Conservation (phyloP, 2,329 filamentous ascomycete species). For the Aphanocladium album region DNA sequence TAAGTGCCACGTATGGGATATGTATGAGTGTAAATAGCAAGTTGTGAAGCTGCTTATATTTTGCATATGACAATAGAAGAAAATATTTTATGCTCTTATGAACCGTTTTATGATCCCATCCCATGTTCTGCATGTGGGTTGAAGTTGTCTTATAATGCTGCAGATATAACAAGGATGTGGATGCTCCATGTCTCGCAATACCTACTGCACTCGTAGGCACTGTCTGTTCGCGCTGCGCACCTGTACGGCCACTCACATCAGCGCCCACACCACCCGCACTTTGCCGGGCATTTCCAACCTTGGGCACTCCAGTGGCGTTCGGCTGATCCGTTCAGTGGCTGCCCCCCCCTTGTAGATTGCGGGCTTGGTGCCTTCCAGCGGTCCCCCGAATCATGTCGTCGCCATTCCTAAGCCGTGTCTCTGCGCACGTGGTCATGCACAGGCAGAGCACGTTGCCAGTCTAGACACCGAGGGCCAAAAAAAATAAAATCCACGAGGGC, state of each 20-base stretch:
- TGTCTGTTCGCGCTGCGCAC: too few species aligned
- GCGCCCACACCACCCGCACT: too few species aligned
- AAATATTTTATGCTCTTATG: background rate
- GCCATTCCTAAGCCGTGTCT: slow-evolving; percentile 9
- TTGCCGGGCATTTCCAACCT: too few species aligned
- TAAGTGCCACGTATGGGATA: background rate
- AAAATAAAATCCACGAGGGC: too few species aligned
- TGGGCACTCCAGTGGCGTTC: background rate
- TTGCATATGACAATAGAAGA: background rate
- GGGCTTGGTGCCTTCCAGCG: background rate
- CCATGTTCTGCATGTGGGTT: too few species aligned
- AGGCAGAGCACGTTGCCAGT: background rate
- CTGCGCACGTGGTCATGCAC: background rate
- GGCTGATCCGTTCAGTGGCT: slow-evolving; percentile 7
- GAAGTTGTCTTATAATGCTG: too few species aligned
- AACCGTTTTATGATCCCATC: background rate
- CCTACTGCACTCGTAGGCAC: too few species aligned
- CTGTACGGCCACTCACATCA: too few species aligned
- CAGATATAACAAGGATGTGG: too few species aligned
- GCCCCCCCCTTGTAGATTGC: background rate
- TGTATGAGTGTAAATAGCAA: background rate
- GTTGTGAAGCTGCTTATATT: background rate
- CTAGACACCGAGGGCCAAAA: background rate
- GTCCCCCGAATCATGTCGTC: slow-evolving; percentile 6
- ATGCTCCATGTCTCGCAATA: too few species aligned